Conservation (phyloP, 2,329 filamentous ascomycete genomes). For the Ophiocordyceps unilateralis region DNA sequence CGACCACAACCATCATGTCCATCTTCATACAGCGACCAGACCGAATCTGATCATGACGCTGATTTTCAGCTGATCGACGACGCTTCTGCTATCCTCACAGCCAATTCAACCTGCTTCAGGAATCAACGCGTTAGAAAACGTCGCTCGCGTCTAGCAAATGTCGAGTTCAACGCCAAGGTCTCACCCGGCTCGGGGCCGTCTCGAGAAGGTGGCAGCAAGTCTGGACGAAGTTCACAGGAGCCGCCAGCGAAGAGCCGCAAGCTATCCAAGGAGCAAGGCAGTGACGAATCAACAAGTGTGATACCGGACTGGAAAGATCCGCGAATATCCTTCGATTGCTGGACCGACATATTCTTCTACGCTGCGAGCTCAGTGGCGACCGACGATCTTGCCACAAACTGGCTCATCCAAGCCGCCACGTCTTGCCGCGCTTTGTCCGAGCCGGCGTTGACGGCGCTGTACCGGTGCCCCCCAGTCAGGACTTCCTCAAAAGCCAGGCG, state of each 20-base stretch:
- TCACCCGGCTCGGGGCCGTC: neutral
- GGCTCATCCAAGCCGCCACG: conserved; percentile 47
- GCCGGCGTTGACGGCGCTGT: conserved; percentile 56
- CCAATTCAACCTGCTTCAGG: too few species aligned
- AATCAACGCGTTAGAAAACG: neutral
- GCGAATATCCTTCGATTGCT: conserved; percentile 46
- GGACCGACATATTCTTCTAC: conserved; percentile 52
- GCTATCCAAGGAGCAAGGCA: neutral
- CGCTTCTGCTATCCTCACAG: neutral
- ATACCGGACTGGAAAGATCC: conserved; percentile 39
- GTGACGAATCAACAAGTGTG: conserved; percentile 4
- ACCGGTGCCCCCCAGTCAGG: conserved; percentile 49
- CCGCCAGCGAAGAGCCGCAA: conserved; percentile 5
- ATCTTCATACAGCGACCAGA: neutral
- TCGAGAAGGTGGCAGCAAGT: too few species aligned
- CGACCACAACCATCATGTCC: neutral
- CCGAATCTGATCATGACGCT: neutral
- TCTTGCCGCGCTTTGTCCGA: conserved; percentile 51
- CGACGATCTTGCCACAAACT: conserved; percentile 32
- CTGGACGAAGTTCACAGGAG: neutral
- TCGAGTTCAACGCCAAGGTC: neutral
- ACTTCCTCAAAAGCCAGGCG: conserved; percentile 23
- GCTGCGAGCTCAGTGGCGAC: conserved; percentile 33
- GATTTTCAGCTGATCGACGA: neutral
- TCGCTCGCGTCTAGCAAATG: neutral